Conservation (phyloP, 192 early-diverging fungal genomes). For the Jimgerdemannia lactiflua region DNA sequence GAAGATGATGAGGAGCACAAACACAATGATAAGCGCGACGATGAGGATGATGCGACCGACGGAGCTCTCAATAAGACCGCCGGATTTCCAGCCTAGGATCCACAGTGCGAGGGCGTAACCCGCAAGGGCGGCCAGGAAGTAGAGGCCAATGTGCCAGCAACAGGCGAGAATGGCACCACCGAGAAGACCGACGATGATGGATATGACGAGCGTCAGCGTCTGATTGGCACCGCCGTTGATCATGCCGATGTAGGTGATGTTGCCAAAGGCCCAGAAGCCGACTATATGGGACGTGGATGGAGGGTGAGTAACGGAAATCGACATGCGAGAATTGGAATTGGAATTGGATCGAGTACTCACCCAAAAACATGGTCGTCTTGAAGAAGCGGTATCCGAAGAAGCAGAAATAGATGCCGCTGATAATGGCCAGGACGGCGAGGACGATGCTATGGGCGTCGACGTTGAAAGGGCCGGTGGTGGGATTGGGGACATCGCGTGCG, state of each 20-base stretch:
- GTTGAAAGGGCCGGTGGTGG: constrained; percentile 1
- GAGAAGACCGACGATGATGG: constrained; percentile 60
- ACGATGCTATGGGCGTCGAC: not conserved
- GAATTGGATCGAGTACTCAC: constrained; percentile 24
- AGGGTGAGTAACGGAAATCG: too few species aligned
- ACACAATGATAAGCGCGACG: constrained; percentile 54
- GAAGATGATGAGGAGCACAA: constrained; percentile 61
- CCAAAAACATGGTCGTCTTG: constrained; percentile 29
- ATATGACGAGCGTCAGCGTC: constrained; percentile 27
- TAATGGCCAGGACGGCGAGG: not conserved
- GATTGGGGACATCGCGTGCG: not conserved
- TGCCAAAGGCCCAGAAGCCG: not conserved
- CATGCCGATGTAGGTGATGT: not conserved
- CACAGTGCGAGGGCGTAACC: constrained; percentile 77
- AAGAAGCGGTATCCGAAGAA: constrained; percentile 40
- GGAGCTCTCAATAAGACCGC: constrained; percentile 59
- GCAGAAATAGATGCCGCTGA: constrained; percentile 4
- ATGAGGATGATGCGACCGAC: constrained; percentile 72
- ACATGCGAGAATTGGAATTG: not conserved
- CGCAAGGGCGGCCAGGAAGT: constrained; percentile 71
- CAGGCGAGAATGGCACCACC: constrained; percentile 64
- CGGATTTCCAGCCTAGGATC: constrained; percentile 58
- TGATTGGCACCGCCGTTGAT: constrained; percentile 11
- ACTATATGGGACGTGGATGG: not conserved
- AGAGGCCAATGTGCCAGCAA: constrained; percentile 68